Evolutionary conservation across 23 red algal species (phyloP).

Genomic region (Gracilaria vermiculophylla): DNA sequence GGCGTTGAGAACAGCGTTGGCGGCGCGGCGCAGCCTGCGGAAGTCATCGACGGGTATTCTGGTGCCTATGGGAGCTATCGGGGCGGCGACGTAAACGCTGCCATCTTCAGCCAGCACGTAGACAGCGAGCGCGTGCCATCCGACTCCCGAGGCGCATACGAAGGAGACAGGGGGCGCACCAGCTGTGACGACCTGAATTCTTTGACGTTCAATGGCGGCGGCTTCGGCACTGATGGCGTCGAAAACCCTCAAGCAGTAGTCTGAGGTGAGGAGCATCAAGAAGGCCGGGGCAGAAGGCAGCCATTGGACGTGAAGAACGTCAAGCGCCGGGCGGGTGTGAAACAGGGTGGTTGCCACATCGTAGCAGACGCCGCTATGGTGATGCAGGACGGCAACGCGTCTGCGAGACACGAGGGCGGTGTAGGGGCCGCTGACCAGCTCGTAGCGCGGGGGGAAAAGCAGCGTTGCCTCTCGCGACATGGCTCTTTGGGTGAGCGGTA

Average conservation of each 20-base stretch:
- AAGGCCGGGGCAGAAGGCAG: constrained; percentile 45
- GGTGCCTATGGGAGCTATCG: constrained; percentile 56
- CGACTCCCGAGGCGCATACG: constrained; percentile 31
- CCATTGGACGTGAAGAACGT: constrained; percentile 26
- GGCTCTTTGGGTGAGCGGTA: background rate
- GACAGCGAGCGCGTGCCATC: constrained; percentile 47
- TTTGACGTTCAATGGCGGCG: constrained; percentile 19
- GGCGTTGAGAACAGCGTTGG: background rate
- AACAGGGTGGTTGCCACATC: constrained; percentile 23
- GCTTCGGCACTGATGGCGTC: constrained; percentile 29
- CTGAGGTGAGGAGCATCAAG: constrained; percentile 55
- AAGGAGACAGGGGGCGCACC: constrained; percentile 42
- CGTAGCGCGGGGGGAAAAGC: background rate
- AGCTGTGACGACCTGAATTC: constrained; percentile 34
- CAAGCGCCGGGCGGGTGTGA: constrained; percentile 20
- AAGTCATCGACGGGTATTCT: background rate
- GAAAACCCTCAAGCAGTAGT: constrained; percentile 37
- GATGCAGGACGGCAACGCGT: background rate
- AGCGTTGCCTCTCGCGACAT: background rate
- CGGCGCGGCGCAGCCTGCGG: background rate
- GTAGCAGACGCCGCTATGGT: background rate
- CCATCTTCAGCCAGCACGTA: constrained; percentile 62
- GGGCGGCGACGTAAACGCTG: constrained; percentile 47
- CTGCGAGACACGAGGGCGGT: background rate
- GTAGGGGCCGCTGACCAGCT: background rate